Base-by-base conservation (phyloP, 345 rosid genomes). In the Nasturtium officinale region DNA sequence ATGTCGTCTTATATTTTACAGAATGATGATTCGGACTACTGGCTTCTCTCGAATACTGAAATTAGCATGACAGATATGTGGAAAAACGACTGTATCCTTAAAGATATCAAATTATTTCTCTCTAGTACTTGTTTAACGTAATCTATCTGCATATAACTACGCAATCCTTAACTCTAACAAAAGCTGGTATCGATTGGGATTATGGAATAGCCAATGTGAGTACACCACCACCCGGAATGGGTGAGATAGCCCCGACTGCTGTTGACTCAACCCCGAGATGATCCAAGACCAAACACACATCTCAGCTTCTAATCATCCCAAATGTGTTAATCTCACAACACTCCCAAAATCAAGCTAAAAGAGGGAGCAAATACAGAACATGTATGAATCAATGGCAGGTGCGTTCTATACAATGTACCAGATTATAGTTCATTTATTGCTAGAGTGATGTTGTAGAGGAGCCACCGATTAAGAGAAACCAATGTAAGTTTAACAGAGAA, bases 51-150 rank as follows among this genome's bases (percentile, higher is more conserved):
- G 12, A 92, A 85, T 56, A 86, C 83, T 23, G 96, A 82, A 51
- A 82, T 90, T 61, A 91, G 98, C 86, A 88, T 95, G 79, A 88
- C 99, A 2, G 97, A 95, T 80, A 83, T 87, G 72, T 95, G 99
- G 99, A 91, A 85, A 82, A 78, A 89, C 17, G 96, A 88, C 71
- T 53, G 99, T 95, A 91, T 95, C 96, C 97, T 92, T 65, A 13
- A 2, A 69, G 23, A 69, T 32, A 42, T 53, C 67, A 43, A 13
- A 13, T 26, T 56, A 21, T 32, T 28, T 70, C 25, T 62, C 42
- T 60, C 55, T 33, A 17, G 16, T 53, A 54, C 32, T 21, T 51
- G 21, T 53, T 47, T n/a, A 15, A 40, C 30, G 50, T 46, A 47
- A 40, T 3, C 42, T 48, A 2, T 48, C 2, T 60, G 25, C 71